These are phyloP conservation scores for Hypericum androsaemum DNA, from an alignment of 345 rosid species.

Conservation along the genomic window DNA sequence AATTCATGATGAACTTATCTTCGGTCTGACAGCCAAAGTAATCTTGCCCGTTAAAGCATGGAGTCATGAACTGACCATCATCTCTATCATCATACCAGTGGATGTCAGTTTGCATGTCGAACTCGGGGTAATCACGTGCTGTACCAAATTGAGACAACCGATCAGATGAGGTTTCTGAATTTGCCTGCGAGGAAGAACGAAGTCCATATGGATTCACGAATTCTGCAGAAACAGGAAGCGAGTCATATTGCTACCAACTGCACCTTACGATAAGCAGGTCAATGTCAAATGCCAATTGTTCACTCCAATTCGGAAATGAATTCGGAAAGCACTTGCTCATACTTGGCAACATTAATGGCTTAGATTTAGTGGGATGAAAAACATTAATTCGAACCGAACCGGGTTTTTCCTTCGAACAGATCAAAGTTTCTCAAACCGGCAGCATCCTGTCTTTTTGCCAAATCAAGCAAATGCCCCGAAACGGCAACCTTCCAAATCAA, in stretches of 20 bases:
- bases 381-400: no score
- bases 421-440: no score
- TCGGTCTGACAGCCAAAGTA: constrained; percentile 49
- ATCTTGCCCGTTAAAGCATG: constrained; percentile 46
- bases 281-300: no score
- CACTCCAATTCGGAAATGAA: no score
- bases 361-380: no score
- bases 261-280: background rate
- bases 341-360: no score
- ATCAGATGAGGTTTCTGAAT: constrained; percentile 60
- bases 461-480: no score
- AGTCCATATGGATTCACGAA: constrained; percentile 88
- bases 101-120: constrained; percentile 52
- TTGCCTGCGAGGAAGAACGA: constrained; percentile 38
- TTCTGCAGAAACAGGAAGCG: constrained; percentile 32
- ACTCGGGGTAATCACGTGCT: constrained; percentile 64
- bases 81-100: constrained; percentile 49
- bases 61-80: constrained; percentile 65
- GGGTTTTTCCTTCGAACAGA: no score
- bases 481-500: no score
- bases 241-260: background rate
- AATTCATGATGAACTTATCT: constrained; percentile 64
- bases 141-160: constrained; percentile 77
- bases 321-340: no score
- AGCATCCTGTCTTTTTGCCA: no score